Conservation (phyloP, 129 eudicot species). For the Artemisia argyi region DNA sequence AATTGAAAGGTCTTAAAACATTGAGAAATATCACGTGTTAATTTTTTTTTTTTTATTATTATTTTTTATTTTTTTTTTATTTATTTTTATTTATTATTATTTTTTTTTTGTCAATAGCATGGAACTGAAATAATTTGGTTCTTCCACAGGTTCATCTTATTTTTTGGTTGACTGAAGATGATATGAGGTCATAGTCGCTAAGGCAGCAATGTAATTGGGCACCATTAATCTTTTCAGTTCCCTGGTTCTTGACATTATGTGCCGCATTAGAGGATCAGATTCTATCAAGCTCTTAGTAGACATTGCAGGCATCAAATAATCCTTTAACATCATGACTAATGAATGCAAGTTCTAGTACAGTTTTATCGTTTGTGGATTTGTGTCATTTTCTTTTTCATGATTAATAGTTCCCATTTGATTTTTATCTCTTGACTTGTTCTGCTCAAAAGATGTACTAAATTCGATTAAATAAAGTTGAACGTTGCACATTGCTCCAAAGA, state of each 20-base stretch:
- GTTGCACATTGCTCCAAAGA: slow-evolving; percentile 1
- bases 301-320: neutral
- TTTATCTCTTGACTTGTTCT: slow-evolving; percentile 15
- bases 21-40: neutral
- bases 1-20: neutral
- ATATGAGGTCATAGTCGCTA: neutral
- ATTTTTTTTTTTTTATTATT: too few species aligned
- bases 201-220: neutral
- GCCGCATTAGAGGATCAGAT: slow-evolving; percentile 7
- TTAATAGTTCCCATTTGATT: neutral
- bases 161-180: slow-evolving; percentile 14
- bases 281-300: neutral
- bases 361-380: neutral
- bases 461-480: slow-evolving; percentile 4
- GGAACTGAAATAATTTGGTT: slow-evolving; percentile 14
- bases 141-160: slow-evolving; percentile 16
- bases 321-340: neutral
- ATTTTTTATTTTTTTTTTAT: too few species aligned
- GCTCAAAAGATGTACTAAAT: slow-evolving; percentile 8
- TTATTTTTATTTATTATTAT: too few species aligned
- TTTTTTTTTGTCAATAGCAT: neutral
- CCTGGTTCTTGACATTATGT: slow-evolving; percentile 2
- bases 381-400: neutral
- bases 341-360: neutral
- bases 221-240: neutral